Conservation (phyloP, 2,329 filamentous ascomycete species). For the Simplicillium sp. region DNA sequence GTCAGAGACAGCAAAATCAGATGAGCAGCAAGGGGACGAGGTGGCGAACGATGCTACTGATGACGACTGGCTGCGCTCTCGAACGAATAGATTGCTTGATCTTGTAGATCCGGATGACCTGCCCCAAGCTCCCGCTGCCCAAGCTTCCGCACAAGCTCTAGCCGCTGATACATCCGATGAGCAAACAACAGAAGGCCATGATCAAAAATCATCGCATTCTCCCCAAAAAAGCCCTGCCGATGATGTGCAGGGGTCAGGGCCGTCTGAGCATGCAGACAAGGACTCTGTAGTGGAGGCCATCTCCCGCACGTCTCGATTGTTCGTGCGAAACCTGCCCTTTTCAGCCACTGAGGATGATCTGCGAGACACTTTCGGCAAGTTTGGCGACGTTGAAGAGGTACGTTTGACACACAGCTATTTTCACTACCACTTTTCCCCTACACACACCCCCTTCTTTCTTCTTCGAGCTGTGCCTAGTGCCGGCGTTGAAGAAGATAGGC, state of each 20-base stretch:
- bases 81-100: conserved; percentile 78
- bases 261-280: conserved; percentile 20
- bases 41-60: conserved; percentile 48
- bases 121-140: conserved; percentile 10
- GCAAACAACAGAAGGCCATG: conserved; percentile 8
- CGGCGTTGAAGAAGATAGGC: conserved; percentile 12
- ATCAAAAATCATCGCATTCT: conserved; percentile 15
- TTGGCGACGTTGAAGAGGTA: conserved; percentile 82
- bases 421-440: conserved; percentile 1
- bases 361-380: conserved; percentile 58
- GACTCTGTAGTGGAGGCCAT: conserved; percentile 49
- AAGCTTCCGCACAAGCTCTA: conserved; percentile 10
- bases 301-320: conserved; percentile 66
- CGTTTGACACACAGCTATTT: conserved; percentile 25
- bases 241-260: conserved; percentile 11
- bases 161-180: conserved; percentile 6
- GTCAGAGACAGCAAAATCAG: conserved; percentile 13
- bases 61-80: conserved; percentile 83
- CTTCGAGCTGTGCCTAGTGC: neutral
- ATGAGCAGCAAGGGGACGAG: conserved; percentile 8
- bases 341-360: conserved; percentile 70
- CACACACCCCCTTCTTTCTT: conserved; percentile 11
- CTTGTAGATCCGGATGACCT: conserved; percentile 66
- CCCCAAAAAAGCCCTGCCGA: conserved; percentile 19
- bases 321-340: conserved; percentile 83